These are phyloP conservation scores for Fomitopsis pulvina DNA, from an alignment of 768 basidiomycete species.

Conservation along the genomic window DNA sequence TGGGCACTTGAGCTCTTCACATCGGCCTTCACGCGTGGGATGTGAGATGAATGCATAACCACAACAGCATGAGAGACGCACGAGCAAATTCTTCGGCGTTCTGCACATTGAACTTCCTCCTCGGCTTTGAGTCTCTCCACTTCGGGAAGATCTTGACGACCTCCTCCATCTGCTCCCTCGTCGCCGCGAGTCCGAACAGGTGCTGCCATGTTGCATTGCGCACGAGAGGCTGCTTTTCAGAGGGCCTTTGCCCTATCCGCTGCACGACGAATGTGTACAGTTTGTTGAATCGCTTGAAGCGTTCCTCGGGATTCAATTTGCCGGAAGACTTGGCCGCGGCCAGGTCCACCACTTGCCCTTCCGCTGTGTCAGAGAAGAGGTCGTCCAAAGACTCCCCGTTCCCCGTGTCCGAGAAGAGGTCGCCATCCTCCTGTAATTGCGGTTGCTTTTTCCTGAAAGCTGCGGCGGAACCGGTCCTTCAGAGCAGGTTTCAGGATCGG, in stretches of 20 bases:
- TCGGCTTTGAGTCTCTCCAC: conserved; percentile 35
- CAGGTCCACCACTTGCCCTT: conserved; percentile 4
- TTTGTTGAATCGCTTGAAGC: conserved; percentile 28
- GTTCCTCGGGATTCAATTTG: conserved; percentile 26
- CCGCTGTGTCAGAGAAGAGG: conserved; percentile 4
- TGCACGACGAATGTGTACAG: conserved; percentile 30
- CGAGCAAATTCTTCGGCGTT: conserved; percentile 48
- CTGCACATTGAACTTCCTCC: conserved; percentile 30
- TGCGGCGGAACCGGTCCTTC: not conserved
- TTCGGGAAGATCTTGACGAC: conserved; percentile 41
- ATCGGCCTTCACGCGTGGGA: conserved; percentile 43
- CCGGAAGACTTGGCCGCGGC: not conserved
- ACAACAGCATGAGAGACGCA: conserved; percentile 28
- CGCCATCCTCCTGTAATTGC: conserved; percentile 3
- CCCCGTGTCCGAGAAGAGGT: conserved; percentile 9
- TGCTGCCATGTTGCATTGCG: conserved; percentile 43
- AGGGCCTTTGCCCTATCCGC: conserved; percentile 34
- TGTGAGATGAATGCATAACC: not conserved
- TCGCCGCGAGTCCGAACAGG: conserved; percentile 43
- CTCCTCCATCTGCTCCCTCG: conserved; percentile 41
- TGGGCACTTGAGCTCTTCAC: conserved; percentile 49
- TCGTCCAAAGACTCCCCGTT: conserved; percentile 8
- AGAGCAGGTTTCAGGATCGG: not conserved
- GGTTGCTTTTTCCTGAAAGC: conserved; percentile 12
- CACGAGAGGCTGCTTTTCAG: conserved; percentile 29